phyloP scores from a whole-genome alignment of 1,284 basidiomycete species.

The Naganishia cerealis region DNA sequence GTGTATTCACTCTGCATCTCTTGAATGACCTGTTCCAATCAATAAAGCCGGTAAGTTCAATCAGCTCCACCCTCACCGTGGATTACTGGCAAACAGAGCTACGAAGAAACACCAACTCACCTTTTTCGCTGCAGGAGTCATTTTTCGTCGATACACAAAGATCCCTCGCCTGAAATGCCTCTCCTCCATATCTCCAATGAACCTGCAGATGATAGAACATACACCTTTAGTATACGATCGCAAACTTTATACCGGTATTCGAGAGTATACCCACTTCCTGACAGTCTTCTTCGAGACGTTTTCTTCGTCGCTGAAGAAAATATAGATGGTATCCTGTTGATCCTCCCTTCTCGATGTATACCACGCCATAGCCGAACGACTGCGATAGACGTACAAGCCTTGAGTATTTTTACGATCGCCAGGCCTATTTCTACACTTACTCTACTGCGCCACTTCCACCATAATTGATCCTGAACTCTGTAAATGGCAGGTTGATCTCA shows the following conservation, averaged over 20 bases:
- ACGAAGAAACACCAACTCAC: slow-evolving; percentile 56
- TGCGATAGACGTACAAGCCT: slow-evolving; percentile 52
- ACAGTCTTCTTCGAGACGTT: slow-evolving; percentile 93
- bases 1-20: slow-evolving; percentile 82
- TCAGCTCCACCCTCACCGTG: neutral
- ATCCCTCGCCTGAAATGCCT: slow-evolving; percentile 86
- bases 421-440: slow-evolving; percentile 38
- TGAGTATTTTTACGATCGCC: slow-evolving; percentile 29
- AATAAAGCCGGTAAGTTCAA: neutral
- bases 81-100: neutral
- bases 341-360: slow-evolving; percentile 62
- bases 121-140: slow-evolving; percentile 95
- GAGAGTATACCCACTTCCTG: slow-evolving; percentile 70
- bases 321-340: slow-evolving; percentile 74
- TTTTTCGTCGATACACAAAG: slow-evolving; percentile 91
- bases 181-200: slow-evolving; percentile 82
- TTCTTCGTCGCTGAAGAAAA: slow-evolving; percentile 89
- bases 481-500: slow-evolving; percentile 72
- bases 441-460: slow-evolving; percentile 54
- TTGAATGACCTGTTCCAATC: slow-evolving; percentile 68
- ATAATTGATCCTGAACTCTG: slow-evolving; percentile 68
- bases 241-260: neutral
- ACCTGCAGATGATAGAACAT: slow-evolving; percentile 57
- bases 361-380: slow-evolving; percentile 83
- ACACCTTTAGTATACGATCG: slow-evolving; percentile 18